phyloP scores from a whole-genome alignment of 805 yeast species.

The Naumovozyma dairenensis region DNA sequence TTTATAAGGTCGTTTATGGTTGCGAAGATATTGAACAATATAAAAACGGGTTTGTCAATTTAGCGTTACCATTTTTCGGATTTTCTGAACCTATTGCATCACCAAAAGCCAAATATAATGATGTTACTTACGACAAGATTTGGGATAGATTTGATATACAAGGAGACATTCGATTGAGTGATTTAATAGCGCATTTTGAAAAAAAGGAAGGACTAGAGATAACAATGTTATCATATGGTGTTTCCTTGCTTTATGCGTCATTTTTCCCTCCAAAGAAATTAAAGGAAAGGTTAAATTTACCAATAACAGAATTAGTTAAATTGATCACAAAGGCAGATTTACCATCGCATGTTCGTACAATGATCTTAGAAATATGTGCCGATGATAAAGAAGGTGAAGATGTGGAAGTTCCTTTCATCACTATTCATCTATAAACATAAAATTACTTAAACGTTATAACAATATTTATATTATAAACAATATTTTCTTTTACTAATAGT shows the following conservation, averaged over 20 bases:
- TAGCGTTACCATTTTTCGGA: conserved; percentile 93
- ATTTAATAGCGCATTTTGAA: conserved; percentile 65
- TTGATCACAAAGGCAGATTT: conserved; percentile 78
- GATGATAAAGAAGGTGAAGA: conserved; percentile 92
- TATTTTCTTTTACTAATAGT: background rate
- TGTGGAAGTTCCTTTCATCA: conserved; percentile 85
- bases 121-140: conserved; percentile 69
- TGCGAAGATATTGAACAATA: conserved; percentile 70
- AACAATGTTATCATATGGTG: conserved; percentile 87
- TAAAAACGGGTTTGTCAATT: conserved; percentile 84
- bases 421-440: conserved; percentile 40
- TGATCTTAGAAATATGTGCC: conserved; percentile 83
- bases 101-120: conserved; percentile 70
- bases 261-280: conserved; percentile 89
- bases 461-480: background rate
- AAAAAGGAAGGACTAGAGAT: conserved; percentile 77
- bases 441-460: background rate
- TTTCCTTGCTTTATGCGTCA: conserved; percentile 80
- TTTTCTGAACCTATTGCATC: conserved; percentile 94
- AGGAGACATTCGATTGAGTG: conserved; percentile 67
- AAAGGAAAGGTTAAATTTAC: conserved; percentile 61
- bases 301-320: conserved; percentile 67
- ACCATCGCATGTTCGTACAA: conserved; percentile 59
- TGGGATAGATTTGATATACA: conserved; percentile 90
- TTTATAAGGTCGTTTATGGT: conserved; percentile 78